Evolutionary conservation across 2,329 filamentous ascomycete species (phyloP).

Genomic region (Colletotrichum tropicale): DNA sequence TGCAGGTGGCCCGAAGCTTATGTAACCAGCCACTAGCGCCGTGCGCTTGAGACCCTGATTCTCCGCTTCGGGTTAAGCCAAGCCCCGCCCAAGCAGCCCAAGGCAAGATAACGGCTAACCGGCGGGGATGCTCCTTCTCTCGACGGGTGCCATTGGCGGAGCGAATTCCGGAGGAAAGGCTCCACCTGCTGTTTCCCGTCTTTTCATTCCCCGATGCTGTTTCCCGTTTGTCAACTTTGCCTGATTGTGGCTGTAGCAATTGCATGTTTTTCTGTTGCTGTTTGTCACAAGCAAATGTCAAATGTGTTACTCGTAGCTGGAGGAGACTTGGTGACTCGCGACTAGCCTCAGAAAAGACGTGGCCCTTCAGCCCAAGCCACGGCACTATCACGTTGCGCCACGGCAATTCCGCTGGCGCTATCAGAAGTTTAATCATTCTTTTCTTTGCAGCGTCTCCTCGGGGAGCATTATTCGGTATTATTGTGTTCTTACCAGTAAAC

Average conservation of each 20-base stretch:
- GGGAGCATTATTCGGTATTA: neutral
- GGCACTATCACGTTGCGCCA: neutral
- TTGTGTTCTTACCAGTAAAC: rapidly evolving
- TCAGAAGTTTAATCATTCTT: neutral
- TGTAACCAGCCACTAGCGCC: neutral
- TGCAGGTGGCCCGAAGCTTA: neutral
- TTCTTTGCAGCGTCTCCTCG: neutral
- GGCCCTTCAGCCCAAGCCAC: neutral
- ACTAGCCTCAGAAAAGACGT: neutral
- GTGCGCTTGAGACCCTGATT: neutral
- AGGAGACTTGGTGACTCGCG: neutral
- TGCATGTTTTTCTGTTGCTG: neutral
- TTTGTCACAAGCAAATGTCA: neutral
- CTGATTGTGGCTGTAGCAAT: neutral
- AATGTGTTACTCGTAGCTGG: neutral
- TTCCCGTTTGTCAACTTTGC: neutral
- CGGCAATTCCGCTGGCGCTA: neutral
- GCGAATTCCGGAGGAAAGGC: neutral
- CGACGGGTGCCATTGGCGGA: neutral
- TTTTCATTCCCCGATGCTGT: neutral
- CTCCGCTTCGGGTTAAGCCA: neutral
- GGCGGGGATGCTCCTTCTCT: neutral
- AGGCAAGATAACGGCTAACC: neutral
- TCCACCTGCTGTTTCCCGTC: neutral
- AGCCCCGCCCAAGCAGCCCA: neutral